Base-by-base conservation (phyloP, 2,329 filamentous ascomycete genomes). In the Lachnellula suecica region DNA sequence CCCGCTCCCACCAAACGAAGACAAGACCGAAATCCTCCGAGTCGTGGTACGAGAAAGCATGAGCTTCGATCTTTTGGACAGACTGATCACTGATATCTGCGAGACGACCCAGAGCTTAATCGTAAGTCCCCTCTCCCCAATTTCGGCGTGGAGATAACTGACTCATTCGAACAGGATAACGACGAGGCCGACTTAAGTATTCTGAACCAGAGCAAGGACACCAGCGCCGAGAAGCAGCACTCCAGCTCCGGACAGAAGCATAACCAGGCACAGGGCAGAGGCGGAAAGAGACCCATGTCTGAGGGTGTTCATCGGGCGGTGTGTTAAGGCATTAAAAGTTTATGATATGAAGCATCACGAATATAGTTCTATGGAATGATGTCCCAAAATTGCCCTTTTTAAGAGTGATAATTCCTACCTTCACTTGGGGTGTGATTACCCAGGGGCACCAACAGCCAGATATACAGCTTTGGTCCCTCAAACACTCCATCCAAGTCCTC, bases 41-140 rank as follows among this genome's bases (percentile, higher is more conserved):
- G 77, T 88, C 0, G 85, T 88, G 3, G 75, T 88, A 6, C 75
- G 85, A 42, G 84, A 88, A 68, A 82, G 74, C 60, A 82, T 88
- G 80, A 82, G 76, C n/a, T 69, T 87, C n/a, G 84, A 88, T 64
- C 71, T 88, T 44, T 72, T 88, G 23, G 83, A 87, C 66, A 71
- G 80, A 2, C 71, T 88, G 23, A 77, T 88, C 37, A 71, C 75
- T 1, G 84, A 88, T 64, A 78, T 87, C 27, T 76, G 78, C 53
- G 66, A 73, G 8, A 79, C 84, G 6, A 87, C 84, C 3, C 80
- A 88, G 71, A 74, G 68, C 41, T 65, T 88, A 52, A 84, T 87
- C 65, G 72, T 74, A 13, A 73, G 73, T 29, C 76, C 79, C 58
- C 66, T 8, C 22, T 24, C 13, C 34, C 1, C 7, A 19, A 4